Evolutionary conservation across 495 filamentous ascomycete species (phyloP), one percentile per base, ranked within the genome.

Genomic region (Xeromyces bisporus): DNA sequence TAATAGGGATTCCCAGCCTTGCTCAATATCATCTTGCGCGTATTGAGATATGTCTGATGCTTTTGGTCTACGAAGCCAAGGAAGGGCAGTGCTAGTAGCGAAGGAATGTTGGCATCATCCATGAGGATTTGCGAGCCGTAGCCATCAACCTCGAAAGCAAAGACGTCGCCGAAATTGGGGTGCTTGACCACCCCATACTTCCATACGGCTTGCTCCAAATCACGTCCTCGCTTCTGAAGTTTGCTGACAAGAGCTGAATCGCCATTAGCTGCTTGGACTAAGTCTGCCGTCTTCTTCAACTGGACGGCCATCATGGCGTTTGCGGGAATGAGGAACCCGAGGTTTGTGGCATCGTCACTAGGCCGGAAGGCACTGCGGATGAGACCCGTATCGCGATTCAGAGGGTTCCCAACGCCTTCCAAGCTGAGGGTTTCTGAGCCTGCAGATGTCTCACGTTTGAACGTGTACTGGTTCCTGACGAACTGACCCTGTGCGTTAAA

Each of bases 61-160:
- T 67, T 50, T 6, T 41, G 44, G 9, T 67, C 54, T 6, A 93
- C 57, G 49, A 93, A 99, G 11, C 87, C 89, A 42, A 96, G 67
- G 14, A 86, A 58, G 1, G 89, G 89, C 7, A 99, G 62, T 12
- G 86, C 74, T 1, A 99, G 63, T 7, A 99, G 56, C 0, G 84
- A 93, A 1, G 89, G 89, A 23, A 96, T 69, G 41, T 99, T 99
- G 8, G 89, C 89, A 48, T 99, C 89, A 41, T 99, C 89, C 89
- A 97, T 96, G 18, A 97, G 51, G 30, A 93, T 79, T 3, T 71
- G 65, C 8, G 80, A 85, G 28, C 89, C 91, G 42, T 89, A 99
- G 1, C 89, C 89, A 48, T 99, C 89, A 9, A 96, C 83, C 53
- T 99, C 89, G 47, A 78, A 99, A 4, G 89, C 89, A 48, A 93